Conservation (phyloP, 352 stramenopile species). For the Albugo candida region DNA sequence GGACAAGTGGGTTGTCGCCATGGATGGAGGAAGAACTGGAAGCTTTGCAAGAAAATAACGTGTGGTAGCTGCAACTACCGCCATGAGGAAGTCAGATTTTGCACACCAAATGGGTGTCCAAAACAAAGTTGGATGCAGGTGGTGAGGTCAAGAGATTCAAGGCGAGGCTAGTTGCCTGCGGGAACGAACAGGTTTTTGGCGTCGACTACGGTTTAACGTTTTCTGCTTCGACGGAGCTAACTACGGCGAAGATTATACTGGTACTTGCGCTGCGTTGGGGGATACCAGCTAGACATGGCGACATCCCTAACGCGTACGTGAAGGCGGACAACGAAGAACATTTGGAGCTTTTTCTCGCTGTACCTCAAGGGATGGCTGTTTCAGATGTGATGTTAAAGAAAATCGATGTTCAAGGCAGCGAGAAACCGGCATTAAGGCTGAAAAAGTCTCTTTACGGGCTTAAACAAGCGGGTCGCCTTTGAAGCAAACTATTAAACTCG, state of each 20-base stretch:
- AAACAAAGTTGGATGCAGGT: constrained; percentile 7
- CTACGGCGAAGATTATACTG: constrained; percentile 8
- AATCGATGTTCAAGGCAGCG: constrained; percentile 1
- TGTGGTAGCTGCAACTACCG: background rate
- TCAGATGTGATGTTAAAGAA: constrained; percentile 3
- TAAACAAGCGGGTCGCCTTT: no score
- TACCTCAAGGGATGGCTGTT: constrained; percentile 8
- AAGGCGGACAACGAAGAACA: constrained; percentile 10
- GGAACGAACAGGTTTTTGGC: constrained; percentile 9
- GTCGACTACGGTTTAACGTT: constrained; percentile 10
- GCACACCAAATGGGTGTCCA: constrained; percentile 14
- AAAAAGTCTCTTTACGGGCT: constrained; percentile 13
- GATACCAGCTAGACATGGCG: constrained; percentile 10
- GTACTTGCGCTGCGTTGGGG: constrained; percentile 4
- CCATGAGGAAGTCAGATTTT: background rate
- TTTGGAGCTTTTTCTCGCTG: constrained; percentile 10
- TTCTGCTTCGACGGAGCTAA: constrained; percentile 12
- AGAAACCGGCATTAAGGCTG: constrained; percentile 7
- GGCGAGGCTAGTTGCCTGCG: constrained; percentile 9
- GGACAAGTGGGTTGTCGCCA: constrained; percentile 2
- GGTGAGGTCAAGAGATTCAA: constrained; percentile 7
- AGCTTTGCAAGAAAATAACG: constrained; percentile 5
- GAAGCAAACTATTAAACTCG: no score
- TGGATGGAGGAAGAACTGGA: constrained; percentile 1
- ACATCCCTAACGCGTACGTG: constrained; percentile 16